Evolutionary conservation across 2,329 filamentous ascomycete species (phyloP).

Genomic region (Tolypocladium inflatum): DNA sequence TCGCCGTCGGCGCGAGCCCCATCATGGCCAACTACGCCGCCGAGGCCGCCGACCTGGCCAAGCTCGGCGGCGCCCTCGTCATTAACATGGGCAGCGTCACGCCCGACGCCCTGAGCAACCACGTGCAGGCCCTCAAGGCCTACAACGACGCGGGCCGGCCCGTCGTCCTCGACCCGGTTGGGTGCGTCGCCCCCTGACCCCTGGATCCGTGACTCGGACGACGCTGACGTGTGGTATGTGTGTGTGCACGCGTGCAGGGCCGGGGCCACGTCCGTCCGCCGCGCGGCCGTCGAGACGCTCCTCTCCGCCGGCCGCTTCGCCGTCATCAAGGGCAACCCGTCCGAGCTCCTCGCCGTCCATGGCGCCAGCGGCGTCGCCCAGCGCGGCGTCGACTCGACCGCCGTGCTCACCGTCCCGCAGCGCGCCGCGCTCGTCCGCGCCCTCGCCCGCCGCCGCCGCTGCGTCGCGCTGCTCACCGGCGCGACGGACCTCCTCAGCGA

Average conservation of each 20-base stretch:
- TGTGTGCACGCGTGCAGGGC: conserved; percentile 37
- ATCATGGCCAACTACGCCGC: conserved; percentile 88
- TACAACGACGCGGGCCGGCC: conserved; percentile 73
- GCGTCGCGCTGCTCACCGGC: conserved; percentile 79
- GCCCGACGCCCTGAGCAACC: conserved; percentile 61
- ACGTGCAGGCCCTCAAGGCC: conserved; percentile 62
- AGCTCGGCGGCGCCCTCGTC: conserved; percentile 67
- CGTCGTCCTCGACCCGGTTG: conserved; percentile 82
- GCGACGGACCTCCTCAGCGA: conserved; percentile 69
- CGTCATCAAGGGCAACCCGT: conserved; percentile 90
- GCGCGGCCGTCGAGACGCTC: conserved; percentile 60
- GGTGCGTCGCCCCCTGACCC: conserved; percentile 33
- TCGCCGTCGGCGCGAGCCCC: conserved; percentile 76
- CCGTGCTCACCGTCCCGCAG: conserved; percentile 38
- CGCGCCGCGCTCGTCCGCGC: conserved; percentile 54
- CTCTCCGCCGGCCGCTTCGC: conserved; percentile 69
- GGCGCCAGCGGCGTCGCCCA: conserved; percentile 46
- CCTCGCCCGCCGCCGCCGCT: conserved; percentile 58
- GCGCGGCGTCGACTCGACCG: conserved; percentile 74
- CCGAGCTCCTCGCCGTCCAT: conserved; percentile 69
- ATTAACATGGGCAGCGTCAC: conserved; percentile 94
- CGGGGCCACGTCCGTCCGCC: conserved; percentile 68
- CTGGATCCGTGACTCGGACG: background rate
- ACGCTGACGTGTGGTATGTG: background rate
- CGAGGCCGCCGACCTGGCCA: conserved; percentile 74